Percentiles rank a stretch among this genome's conserved stretches.
Conservation (phyloP, 2,329 filamentous ascomycete genomes). For the Bipolaris bicolor region DNA sequence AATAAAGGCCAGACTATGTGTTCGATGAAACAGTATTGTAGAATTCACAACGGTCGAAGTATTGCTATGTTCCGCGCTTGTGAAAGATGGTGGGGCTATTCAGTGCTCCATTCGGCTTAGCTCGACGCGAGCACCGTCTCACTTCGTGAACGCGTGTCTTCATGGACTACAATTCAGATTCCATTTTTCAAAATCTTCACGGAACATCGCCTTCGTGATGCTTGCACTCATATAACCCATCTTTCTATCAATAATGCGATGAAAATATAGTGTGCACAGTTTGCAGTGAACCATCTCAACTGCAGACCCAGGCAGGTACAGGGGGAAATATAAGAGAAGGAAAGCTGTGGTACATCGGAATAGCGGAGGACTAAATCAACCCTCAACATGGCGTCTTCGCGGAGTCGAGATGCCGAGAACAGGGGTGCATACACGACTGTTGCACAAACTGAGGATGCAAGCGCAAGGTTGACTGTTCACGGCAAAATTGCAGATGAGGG, state of each 20-base stretch:
- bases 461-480: conserved; percentile 24
- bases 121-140: conserved; percentile 11
- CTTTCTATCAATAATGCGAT: not conserved
- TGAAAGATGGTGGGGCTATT: conserved; percentile 17
- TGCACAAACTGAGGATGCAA: conserved; percentile 38
- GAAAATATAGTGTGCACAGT: not conserved
- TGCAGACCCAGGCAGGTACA: not conserved
- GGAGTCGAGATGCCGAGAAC: conserved; percentile 24
- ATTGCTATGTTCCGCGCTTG: not conserved
- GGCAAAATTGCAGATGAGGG: conserved; percentile 15
- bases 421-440: conserved; percentile 41
- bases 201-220: not conserved
- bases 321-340: not conserved
- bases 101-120: conserved; percentile 16
- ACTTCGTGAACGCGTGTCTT: conserved; percentile 18
- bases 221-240: not conserved
- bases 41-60: not conserved
- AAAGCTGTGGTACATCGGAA: not conserved
- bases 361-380: not conserved
- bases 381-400: conserved; percentile 28
- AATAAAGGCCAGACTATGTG: not conserved
- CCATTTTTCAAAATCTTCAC: not conserved
- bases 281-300: not conserved
- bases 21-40: not conserved
- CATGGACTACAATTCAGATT: not conserved